Percentiles rank a stretch among this genome's conserved stretches.
phyloP scores from a whole-genome alignment of 2,329 filamentous ascomycete species.

The Parafenestella ontariensis region DNA sequence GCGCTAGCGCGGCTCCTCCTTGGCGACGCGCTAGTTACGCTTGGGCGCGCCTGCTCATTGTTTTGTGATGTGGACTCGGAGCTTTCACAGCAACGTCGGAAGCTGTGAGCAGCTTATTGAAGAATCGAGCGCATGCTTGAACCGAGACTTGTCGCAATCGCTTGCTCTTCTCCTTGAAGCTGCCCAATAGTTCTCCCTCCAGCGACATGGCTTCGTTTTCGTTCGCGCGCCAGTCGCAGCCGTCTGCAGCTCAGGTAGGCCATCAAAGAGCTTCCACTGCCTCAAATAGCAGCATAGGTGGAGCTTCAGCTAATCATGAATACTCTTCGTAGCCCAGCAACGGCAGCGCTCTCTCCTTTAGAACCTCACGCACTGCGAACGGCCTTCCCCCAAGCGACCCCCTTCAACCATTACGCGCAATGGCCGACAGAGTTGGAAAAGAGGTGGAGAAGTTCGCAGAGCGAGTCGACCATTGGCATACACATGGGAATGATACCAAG shows the following conservation, averaged over 20 bases:
- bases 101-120: constrained; percentile 2
- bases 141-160: too few relatives aligned
- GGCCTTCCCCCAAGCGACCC: constrained; percentile 47
- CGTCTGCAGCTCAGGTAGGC: constrained; percentile 32
- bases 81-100: constrained; percentile 6
- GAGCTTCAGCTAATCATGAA: constrained; percentile 1
- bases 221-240: constrained; percentile 37
- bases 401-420: constrained; percentile 67
- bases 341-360: constrained; percentile 17
- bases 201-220: constrained; percentile 35
- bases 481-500: constrained; percentile 33
- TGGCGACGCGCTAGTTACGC: constrained; percentile 20
- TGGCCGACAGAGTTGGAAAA: constrained; percentile 73
- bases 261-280: constrained; percentile 5
- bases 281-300: background rate
- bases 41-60: constrained; percentile 24
- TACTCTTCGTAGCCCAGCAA: constrained; percentile 14
- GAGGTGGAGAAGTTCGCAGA: constrained; percentile 90
- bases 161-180: too few relatives aligned
- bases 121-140: too few relatives aligned
- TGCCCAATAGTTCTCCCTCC: too few relatives aligned
- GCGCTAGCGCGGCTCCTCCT: constrained; percentile 20
- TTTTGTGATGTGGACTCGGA: constrained; percentile 29
- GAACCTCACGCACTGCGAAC: constrained; percentile 22
- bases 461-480: constrained; percentile 74